phyloP scores from a whole-genome alignment of 768 basidiomycete genomes.

The Suillus subaureus region DNA sequence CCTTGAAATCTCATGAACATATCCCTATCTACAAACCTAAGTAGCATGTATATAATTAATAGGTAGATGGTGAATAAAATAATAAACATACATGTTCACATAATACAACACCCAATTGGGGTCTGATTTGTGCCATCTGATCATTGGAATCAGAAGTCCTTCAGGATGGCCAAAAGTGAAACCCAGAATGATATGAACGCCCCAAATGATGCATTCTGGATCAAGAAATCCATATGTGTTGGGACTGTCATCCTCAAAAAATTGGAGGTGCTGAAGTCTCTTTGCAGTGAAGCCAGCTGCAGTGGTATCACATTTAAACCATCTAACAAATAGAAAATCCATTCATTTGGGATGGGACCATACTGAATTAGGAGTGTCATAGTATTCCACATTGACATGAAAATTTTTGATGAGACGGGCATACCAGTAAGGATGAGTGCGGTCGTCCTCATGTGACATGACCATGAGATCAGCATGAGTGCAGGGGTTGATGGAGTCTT shows the following conservation, averaged over 20 bases:
- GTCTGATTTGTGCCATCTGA: slow-evolving; percentile 13
- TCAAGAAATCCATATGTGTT: slow-evolving; percentile 49
- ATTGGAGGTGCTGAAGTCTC: slow-evolving; percentile 40
- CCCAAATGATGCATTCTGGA: slow-evolving; percentile 41
- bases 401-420: slow-evolving; percentile 37
- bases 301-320: slow-evolving; percentile 34
- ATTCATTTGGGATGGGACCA: slow-evolving; percentile 22
- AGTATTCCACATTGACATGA: slow-evolving; percentile 15
- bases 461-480: slow-evolving; percentile 40
- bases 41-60: background rate
- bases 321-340: slow-evolving; percentile 46
- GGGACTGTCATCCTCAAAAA: slow-evolving; percentile 30
- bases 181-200: slow-evolving; percentile 44
- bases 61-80: background rate
- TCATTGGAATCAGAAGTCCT: slow-evolving; percentile 8
- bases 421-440: slow-evolving; percentile 41
- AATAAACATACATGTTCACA: slow-evolving; percentile 33
- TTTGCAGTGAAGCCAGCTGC: slow-evolving; percentile 28
- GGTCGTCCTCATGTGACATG: slow-evolving; percentile 22
- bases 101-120: slow-evolving; percentile 34
- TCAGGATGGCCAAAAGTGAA: slow-evolving; percentile 29
- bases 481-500: slow-evolving; percentile 32
- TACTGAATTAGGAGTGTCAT: background rate
- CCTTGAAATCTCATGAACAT: slow-evolving; percentile 32
- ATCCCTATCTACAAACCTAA: slow-evolving; percentile 41